Percentiles rank a stretch among this genome's conserved stretches.
Evolutionary conservation across 1,284 basidiomycete species (phyloP).

Genomic region (Cerioporus squamosus): DNA sequence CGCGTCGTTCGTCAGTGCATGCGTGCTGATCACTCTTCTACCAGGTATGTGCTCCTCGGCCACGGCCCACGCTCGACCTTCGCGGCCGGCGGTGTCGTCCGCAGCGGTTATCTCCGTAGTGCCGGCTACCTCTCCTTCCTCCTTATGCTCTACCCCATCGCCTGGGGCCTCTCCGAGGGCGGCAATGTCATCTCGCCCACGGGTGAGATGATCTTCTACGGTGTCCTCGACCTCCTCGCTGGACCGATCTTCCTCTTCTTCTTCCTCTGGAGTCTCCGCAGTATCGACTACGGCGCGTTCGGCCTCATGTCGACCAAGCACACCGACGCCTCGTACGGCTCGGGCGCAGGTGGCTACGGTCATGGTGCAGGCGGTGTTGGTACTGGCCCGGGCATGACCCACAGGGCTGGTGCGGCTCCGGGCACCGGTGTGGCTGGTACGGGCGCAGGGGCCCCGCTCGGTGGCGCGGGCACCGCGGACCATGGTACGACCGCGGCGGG

Average conservation of each 20-base stretch:
- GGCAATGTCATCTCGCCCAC: slow-evolving; percentile 49
- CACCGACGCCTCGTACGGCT: slow-evolving; percentile 16
- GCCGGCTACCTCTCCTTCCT: slow-evolving; percentile 51
- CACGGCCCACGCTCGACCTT: slow-evolving; percentile 38
- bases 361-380: no score
- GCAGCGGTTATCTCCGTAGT: slow-evolving; percentile 45
- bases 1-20: not conserved
- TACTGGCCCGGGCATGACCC: no score
- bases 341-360: no score
- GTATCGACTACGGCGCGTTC: slow-evolving; percentile 33
- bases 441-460: no score
- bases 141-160: slow-evolving; percentile 55
- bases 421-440: no score
- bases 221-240: slow-evolving; percentile 60
- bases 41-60: slow-evolving; percentile 37
- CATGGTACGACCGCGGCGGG: no score
- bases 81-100: slow-evolving; percentile 41
- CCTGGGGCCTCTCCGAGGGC: slow-evolving; percentile 53
- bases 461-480: no score
- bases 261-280: slow-evolving; percentile 37
- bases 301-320: slow-evolving; percentile 33
- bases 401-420: no score
- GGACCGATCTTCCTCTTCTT: slow-evolving; percentile 51
- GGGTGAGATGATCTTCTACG: slow-evolving; percentile 59
- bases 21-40: not conserved